A percentile compares a stretch with the other conserved stretches of the same genome.
phyloP scores from a whole-genome alignment of 495 filamentous ascomycete species.

The Xylaria grammica region DNA sequence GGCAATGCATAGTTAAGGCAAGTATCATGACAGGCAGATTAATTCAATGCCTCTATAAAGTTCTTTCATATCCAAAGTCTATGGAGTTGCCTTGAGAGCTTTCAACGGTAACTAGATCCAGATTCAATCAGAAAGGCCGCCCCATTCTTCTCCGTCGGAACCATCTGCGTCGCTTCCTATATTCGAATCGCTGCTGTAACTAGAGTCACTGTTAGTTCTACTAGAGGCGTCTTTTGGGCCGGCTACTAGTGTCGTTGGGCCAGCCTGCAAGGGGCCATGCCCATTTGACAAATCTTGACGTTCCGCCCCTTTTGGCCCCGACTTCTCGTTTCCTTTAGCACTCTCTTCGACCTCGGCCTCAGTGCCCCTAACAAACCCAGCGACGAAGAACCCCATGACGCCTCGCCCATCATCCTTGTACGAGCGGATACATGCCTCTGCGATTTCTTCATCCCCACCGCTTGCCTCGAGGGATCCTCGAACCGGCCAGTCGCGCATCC shows the following conservation, averaged over 20 bases:
- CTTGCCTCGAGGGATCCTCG: constrained; percentile 63
- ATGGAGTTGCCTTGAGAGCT: background rate
- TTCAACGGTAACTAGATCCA: background rate
- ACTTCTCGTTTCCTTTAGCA: background rate
- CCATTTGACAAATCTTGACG: background rate
- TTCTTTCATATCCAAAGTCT: background rate
- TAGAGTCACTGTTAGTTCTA: background rate
- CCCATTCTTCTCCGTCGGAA: constrained; percentile 48
- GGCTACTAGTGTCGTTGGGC: background rate
- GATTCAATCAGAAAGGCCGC: constrained; percentile 52
- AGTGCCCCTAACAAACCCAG: constrained; percentile 43
- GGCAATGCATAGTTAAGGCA: too few species aligned
- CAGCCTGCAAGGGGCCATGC: background rate
- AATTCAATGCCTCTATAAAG: too few species aligned
- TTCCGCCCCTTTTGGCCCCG: background rate
- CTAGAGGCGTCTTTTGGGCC: background rate
- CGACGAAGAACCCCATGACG: constrained; percentile 52
- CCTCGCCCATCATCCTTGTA: constrained; percentile 80
- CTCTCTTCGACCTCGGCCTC: background rate
- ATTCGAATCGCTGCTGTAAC: constrained; percentile 17
- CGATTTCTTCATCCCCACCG: constrained; percentile 38
- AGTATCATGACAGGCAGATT: too few species aligned
- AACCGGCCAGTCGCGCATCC: constrained; percentile 72
- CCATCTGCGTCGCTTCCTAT: constrained; percentile 19
- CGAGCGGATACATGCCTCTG: constrained; percentile 81